A percentile compares a stretch with the other conserved stretches of the same genome.
phyloP scores from a whole-genome alignment of 345 rosid genomes.

The Hevea brasiliensis region DNA sequence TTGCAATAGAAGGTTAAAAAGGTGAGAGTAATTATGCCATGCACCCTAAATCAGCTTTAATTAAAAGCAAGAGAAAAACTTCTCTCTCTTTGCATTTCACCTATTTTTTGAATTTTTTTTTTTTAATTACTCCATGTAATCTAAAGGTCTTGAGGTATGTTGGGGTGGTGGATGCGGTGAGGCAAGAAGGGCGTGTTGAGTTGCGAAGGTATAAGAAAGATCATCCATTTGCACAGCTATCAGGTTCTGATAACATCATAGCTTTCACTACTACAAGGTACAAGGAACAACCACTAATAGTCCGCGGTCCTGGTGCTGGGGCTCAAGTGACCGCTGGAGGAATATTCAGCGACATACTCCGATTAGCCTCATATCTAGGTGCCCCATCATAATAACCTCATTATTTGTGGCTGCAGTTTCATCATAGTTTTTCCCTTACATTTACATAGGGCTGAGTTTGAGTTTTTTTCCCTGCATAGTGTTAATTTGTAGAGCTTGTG shows the following conservation, averaged over 20 bases:
- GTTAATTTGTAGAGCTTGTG: too few relatives aligned
- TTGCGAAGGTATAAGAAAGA: slow-evolving; percentile 70
- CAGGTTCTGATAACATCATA: slow-evolving; percentile 91
- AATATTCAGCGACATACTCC: slow-evolving; percentile 81
- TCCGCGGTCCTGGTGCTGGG: slow-evolving; percentile 98
- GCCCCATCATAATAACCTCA: slow-evolving; percentile 67
- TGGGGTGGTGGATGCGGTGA: slow-evolving; percentile 77
- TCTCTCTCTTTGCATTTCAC: neutral
- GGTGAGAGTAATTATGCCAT: neutral
- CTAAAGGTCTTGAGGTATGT: slow-evolving; percentile 85
- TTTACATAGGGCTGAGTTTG: too few relatives aligned
- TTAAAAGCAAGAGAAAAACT: neutral
- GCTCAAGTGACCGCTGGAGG: slow-evolving; percentile 99
- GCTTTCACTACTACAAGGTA: slow-evolving; percentile 95
- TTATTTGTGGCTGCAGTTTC: neutral
- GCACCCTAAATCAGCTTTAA: neutral
- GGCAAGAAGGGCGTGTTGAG: slow-evolving; percentile 65
- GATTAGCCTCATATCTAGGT: slow-evolving; percentile 89
- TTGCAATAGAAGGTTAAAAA: neutral
- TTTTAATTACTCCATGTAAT: neutral
- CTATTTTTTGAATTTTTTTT: neutral
- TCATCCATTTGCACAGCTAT: slow-evolving; percentile 87
- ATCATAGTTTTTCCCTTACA: neutral
- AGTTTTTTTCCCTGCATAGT: too few relatives aligned
- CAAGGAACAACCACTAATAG: slow-evolving; percentile 90